Evolutionary conservation across 805 yeast genomes (phyloP).

Genomic region (Phaffomyces antillensis): DNA sequence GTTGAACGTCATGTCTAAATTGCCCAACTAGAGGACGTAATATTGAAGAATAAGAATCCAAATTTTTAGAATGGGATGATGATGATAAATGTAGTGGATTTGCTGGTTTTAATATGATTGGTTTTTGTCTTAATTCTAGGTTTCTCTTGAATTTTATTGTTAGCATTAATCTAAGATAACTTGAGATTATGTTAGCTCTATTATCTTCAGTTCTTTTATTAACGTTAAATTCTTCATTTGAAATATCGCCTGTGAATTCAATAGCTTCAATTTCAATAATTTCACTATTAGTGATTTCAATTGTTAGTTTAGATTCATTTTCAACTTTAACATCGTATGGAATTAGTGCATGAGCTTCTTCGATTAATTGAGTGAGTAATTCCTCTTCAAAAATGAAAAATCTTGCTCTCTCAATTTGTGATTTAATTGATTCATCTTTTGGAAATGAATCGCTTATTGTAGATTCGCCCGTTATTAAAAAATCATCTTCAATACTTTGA

Average conservation of each 20-base stretch:
- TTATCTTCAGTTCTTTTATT: slow-evolving; percentile 29
- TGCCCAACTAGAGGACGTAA: slow-evolving; percentile 54
- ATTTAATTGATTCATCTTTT: slow-evolving; percentile 34
- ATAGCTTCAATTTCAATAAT: slow-evolving; percentile 66
- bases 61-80: slow-evolving; percentile 4
- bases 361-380: slow-evolving; percentile 65
- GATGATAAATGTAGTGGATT: neutral
- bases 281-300: slow-evolving; percentile 55
- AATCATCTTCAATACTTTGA: slow-evolving; percentile 37
- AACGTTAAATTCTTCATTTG: slow-evolving; percentile 26
- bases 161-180: slow-evolving; percentile 28
- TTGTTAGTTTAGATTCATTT: slow-evolving; percentile 52
- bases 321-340: slow-evolving; percentile 64
- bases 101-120: slow-evolving; percentile 9
- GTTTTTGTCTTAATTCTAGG: slow-evolving; percentile 21
- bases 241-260: slow-evolving; percentile 31
- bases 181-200: slow-evolving; percentile 29
- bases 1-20: slow-evolving; percentile 43
- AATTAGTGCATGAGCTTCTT: slow-evolving; percentile 66
- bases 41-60: slow-evolving; percentile 38
- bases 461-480: slow-evolving; percentile 53
- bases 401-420: slow-evolving; percentile 61
- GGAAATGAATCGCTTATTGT: slow-evolving; percentile 14
- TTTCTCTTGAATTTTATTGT: slow-evolving; percentile 34
- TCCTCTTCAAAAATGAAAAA: slow-evolving; percentile 83